These are phyloP conservation scores for Plasmopara muralis DNA, from an alignment of 352 stramenopile genomes.

Conservation along the genomic window DNA sequence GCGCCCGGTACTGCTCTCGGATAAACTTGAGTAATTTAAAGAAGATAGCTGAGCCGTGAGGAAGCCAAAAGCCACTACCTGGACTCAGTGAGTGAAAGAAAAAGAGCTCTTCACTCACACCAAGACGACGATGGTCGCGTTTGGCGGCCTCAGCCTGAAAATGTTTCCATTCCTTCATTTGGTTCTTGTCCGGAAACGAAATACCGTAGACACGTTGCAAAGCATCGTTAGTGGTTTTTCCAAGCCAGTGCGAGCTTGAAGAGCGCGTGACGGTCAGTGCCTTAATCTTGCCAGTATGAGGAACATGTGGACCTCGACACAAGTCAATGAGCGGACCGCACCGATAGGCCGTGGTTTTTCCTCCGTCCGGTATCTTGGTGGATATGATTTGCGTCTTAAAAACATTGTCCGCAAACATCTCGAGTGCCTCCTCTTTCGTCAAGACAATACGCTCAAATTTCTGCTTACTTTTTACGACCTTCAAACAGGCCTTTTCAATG, in stretches of 20 bases:
- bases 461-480: constrained; percentile 96
- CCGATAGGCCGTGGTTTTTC: constrained; percentile 95
- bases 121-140: constrained; percentile 93
- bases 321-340: constrained; percentile 97
- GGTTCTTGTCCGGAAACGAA: constrained; percentile 97
- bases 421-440: constrained; percentile 97
- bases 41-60: constrained; percentile 95
- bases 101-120: constrained; percentile 93
- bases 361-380: constrained; percentile 96
- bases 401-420: constrained; percentile 98
- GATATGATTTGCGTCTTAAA: constrained; percentile 97
- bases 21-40: constrained; percentile 98
- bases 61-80: constrained; percentile 94
- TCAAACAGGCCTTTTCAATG: constrained; percentile 88
- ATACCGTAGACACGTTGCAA: constrained; percentile 97
- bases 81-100: constrained; percentile 92
- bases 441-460: constrained; percentile 97
- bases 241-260: constrained; percentile 96
- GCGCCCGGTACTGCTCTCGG: constrained; percentile 67
- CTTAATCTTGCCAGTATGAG: constrained; percentile 95
- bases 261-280: constrained; percentile 92
- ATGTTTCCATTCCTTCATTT: constrained; percentile 96
- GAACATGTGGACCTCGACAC: constrained; percentile 95
- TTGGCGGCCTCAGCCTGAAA: constrained; percentile 95
- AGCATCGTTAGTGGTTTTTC: constrained; percentile 95